Percentiles rank a stretch among this genome's conserved stretches.
Conservation (phyloP, 176 grass and related monocot species). For the Aegilops tauschii region DNA sequence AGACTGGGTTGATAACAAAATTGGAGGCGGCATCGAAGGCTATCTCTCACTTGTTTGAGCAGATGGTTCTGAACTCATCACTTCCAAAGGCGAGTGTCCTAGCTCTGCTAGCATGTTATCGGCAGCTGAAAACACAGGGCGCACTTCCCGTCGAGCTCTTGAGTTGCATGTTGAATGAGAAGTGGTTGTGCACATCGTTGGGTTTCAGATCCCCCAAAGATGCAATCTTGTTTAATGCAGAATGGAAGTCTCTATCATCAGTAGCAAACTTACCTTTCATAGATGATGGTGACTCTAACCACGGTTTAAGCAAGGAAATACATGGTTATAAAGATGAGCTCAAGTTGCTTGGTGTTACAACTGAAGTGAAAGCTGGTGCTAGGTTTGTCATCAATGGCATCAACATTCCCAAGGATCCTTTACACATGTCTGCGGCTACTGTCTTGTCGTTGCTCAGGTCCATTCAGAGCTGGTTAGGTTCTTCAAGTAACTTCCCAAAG, state of each 20-base stretch:
- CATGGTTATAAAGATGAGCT: constrained; percentile 62
- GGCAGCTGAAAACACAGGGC: constrained; percentile 1
- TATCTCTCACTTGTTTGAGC: constrained; percentile 30
- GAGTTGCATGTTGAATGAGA: constrained; percentile 22
- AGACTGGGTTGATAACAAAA: constrained; percentile 37
- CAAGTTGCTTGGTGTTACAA: constrained; percentile 33
- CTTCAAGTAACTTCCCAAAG: not conserved
- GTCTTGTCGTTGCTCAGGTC: constrained; percentile 45
- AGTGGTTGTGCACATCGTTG: constrained; percentile 56
- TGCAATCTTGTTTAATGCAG: constrained; percentile 37
- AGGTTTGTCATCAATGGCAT: constrained; percentile 46
- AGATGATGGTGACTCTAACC: constrained; percentile 19
- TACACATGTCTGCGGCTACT: constrained; percentile 20
- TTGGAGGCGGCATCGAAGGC: constrained; percentile 39
- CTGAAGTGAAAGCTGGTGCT: not conserved
- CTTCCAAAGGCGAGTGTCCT: constrained; percentile 35
- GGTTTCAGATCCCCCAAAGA: constrained; percentile 42
- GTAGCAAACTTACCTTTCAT: constrained; percentile 65
- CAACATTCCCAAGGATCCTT: constrained; percentile 47
- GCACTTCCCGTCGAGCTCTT: constrained; percentile 26
- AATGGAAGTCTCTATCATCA: constrained; percentile 42
- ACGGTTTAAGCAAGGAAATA: constrained; percentile 40
- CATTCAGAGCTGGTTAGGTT: constrained; percentile 12
- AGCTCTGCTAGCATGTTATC: constrained; percentile 46
- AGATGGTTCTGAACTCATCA: constrained; percentile 9